Evolutionary conservation across 495 filamentous ascomycete genomes (phyloP), one percentile per base, ranked within the genome.

Genomic region (Aspergillus cavernicola): DNA sequence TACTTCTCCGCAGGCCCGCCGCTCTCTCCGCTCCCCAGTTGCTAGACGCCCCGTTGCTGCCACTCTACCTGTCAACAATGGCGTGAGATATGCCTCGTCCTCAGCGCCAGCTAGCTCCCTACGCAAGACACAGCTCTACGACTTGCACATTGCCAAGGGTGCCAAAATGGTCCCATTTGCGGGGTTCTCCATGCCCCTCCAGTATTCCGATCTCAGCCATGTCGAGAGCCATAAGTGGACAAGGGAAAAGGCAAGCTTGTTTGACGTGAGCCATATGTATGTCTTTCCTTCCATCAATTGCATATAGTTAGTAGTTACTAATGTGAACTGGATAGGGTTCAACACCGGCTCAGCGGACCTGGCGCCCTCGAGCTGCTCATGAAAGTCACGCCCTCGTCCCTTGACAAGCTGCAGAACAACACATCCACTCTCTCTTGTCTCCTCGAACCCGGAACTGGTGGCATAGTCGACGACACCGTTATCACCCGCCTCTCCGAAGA

Each of bases 91-190:
- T 92, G 80, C 62, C 78, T 82, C 28, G 76, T 88, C 36, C 80
- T 82, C 63, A 64, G 73, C 58, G 10, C 36, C 52, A n/a, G 37
- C 49, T 63, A 75, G 39, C 84, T 66, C 31, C 2, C 52, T 85
- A 58, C 71, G 67, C 28, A 86, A 82, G 65, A 98, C 93, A 2
- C 83, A 86, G 24, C 81, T 98, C 35, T 85, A 95, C 73, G 84
- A 92, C 60, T 74, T 97, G 20, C 92, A 98, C 67, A 57, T 90
- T 46, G 70, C 73, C 28, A 71, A 88, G 64, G 90, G 89, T 58
- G 93, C 80, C 36, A 96, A 95, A 71, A 95, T 98, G 85, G 92
- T 97, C 49, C 89, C 89, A n/a, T 98, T 96, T 65, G 92, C 87
- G 50, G 92, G 91, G 56, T 97, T 84, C 73, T 76, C 79, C 47